Base-by-base conservation (phyloP, 345 rosid genomes). In the Linum trigynum region DNA sequence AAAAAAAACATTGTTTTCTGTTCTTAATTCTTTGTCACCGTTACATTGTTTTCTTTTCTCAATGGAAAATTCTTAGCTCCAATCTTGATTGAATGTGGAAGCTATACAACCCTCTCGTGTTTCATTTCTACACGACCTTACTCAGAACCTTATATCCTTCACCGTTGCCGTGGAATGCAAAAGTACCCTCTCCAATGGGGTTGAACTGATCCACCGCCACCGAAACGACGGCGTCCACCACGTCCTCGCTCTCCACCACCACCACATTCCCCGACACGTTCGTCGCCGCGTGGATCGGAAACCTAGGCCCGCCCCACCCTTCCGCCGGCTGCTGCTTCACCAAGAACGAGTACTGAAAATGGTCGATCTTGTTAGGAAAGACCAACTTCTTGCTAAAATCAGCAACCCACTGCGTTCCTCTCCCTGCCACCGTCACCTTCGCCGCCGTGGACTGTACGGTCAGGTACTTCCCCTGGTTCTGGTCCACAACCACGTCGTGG, bases 221-320 rank as follows among this genome's bases (percentile, higher is more conserved):
- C 53, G 53, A 48, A 48, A 48, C 53, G 3, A 48, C 15, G 0
- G 11, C 53, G 14, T 48, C 53, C 11, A 48, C 14, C 53, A 2
- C 53, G 3, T 7, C 53, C 11, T 48, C 53, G 53, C 53, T 48
- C 53, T 48, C 53, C 53, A 48, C 53, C 53, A 59, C 39, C 62
- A 59, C 62, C 38, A 59, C 62, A 59, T 59, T 59, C 37, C 14
- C 14, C 39, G 62, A 59, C 62, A 59, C 38, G 12, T 36, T 4
- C 15, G 62, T 59, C 39, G 14, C 62, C 39, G 37, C 10, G 16
- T 5, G 58, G 5, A 5, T 1, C 0, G 14, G 3, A 35, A 1
- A 23, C 39, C 62, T 35, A 1, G 14, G 15, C 14, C 53, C 53
- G 11, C 53, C 53, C 37, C 39, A 14, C 2, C 38, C 40, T 8